Evolutionary conservation across 2,329 filamentous ascomycete genomes (phyloP).

Genomic region (Phaeoacremonium minimum): DNA sequence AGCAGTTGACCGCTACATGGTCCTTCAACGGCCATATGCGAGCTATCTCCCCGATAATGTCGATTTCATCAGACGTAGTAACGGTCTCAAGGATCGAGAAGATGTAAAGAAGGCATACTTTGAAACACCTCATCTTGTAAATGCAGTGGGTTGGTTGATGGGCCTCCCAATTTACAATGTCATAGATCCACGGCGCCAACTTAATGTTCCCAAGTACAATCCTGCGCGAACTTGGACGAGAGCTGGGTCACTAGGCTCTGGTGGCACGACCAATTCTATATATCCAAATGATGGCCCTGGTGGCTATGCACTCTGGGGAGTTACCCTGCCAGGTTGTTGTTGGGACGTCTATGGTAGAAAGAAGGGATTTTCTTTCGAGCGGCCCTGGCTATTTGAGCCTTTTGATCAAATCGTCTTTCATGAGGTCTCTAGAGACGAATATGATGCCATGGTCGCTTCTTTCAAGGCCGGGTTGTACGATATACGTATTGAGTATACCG

Average conservation of each 20-base stretch:
- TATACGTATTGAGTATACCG: neutral
- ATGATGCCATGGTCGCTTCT: neutral
- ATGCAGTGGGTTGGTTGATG: conserved; percentile 20
- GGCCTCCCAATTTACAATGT: conserved; percentile 22
- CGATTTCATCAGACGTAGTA: conserved; percentile 39
- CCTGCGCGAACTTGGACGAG: neutral
- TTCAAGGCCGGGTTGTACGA: neutral
- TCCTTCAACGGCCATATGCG: conserved; percentile 56
- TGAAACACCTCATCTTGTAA: conserved; percentile 24
- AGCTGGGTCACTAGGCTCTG: neutral
- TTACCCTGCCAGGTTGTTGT: neutral
- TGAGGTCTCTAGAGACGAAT: neutral
- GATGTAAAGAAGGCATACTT: conserved; percentile 24
- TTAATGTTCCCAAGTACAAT: neutral
- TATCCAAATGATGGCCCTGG: too few species aligned
- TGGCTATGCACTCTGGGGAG: too few species aligned
- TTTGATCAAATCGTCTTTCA: neutral
- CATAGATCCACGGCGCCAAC: neutral
- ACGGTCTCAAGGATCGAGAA: conserved; percentile 22
- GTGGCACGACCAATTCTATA: neutral
- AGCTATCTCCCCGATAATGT: conserved; percentile 61
- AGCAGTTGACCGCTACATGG: conserved; percentile 56
- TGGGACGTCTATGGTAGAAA: neutral
- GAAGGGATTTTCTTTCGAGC: neutral
- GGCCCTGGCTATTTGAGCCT: neutral